Percentiles rank a stretch among this genome's conserved stretches.
phyloP scores from a whole-genome alignment of 169 alveolate genomes.

The Plasmodium relictum region DNA sequence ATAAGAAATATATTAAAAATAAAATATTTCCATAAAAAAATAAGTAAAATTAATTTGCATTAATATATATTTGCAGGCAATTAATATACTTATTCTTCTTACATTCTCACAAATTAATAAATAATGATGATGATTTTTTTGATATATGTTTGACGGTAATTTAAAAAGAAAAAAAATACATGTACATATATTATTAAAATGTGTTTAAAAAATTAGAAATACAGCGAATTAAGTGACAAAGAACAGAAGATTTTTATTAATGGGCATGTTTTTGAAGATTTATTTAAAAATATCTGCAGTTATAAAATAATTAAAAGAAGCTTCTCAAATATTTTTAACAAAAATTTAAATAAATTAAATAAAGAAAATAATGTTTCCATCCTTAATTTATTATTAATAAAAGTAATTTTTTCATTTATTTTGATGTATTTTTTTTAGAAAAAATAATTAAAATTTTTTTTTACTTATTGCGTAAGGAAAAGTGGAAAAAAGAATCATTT shows the following conservation, averaged over 20 bases:
- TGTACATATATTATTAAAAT: slow-evolving; percentile 1
- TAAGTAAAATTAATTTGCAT: neutral
- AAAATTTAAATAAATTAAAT: slow-evolving; percentile 28
- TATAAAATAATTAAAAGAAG: slow-evolving; percentile 33
- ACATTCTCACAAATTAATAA: slow-evolving; percentile 48
- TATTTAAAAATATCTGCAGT: slow-evolving; percentile 21
- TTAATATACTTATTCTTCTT: slow-evolving; percentile 29
- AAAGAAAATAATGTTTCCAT: slow-evolving; percentile 14
- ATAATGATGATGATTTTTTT: slow-evolving; percentile 21
- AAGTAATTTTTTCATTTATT: slow-evolving; percentile 20
- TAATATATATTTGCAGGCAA: slow-evolving; percentile 17
- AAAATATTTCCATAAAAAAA: neutral
- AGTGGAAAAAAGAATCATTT: slow-evolving; percentile 34
- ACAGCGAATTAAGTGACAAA: slow-evolving; percentile 38
- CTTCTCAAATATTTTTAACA: slow-evolving; percentile 35
- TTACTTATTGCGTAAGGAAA: slow-evolving; percentile 23
- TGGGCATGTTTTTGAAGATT: slow-evolving; percentile 23
- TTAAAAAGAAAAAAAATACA: slow-evolving; percentile 5
- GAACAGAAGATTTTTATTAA: slow-evolving; percentile 40
- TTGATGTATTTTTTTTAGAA: neutral
- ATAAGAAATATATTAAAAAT: slow-evolving; percentile 2
- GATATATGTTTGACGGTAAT: slow-evolving; percentile 53
- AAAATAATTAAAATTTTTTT: slow-evolving; percentile 3
- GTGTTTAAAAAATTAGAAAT: slow-evolving; percentile 16
- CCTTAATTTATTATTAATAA: slow-evolving; percentile 21